These are phyloP conservation scores for Asterionellopsis glacialis DNA, from an alignment of 108 stramenopile genomes.

Conservation along the genomic window DNA sequence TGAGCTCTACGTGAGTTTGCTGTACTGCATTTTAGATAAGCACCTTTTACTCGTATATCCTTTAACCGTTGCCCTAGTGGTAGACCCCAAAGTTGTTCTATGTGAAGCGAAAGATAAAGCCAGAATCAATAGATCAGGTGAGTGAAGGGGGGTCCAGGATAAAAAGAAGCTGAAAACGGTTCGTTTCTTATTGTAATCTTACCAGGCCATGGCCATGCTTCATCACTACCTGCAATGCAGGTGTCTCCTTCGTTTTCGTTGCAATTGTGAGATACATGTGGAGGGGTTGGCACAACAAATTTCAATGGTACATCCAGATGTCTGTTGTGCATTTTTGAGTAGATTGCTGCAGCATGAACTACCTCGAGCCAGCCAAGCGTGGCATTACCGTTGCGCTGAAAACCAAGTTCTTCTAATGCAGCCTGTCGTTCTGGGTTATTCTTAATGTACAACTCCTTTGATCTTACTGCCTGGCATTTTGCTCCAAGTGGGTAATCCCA, in stretches of 20 bases:
- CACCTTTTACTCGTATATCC: conserved; percentile 70
- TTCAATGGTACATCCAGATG: conserved; percentile 57
- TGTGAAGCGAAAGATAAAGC: background rate
- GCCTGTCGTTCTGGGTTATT: conserved; percentile 45
- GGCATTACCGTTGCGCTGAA: conserved; percentile 69
- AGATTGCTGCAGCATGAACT: conserved; percentile 82
- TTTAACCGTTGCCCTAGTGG: conserved; percentile 74
- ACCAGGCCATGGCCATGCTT: conserved; percentile 77
- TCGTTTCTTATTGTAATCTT: conserved; percentile 6
- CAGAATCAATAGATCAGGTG: background rate
- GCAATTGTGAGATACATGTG: background rate
- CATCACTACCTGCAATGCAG: conserved; percentile 20
- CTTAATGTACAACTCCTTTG: conserved; percentile 79
- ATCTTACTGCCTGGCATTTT: conserved; percentile 73
- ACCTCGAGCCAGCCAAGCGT: conserved; percentile 73
- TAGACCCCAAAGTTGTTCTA: conserved; percentile 62
- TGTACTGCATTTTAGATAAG: conserved; percentile 54
- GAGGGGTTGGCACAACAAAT: conserved; percentile 62
- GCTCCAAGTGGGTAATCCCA: conserved; percentile 74
- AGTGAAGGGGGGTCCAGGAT: background rate
- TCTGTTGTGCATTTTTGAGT: conserved; percentile 66
- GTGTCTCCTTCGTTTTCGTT: background rate
- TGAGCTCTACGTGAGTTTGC: conserved; percentile 49
- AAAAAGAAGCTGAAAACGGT: background rate
- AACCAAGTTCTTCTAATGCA: conserved; percentile 61